Evolutionary conservation across 2,329 filamentous ascomycete genomes (phyloP), one percentile per base, ranked within the genome.

Genomic region (Fusarium sp.): DNA sequence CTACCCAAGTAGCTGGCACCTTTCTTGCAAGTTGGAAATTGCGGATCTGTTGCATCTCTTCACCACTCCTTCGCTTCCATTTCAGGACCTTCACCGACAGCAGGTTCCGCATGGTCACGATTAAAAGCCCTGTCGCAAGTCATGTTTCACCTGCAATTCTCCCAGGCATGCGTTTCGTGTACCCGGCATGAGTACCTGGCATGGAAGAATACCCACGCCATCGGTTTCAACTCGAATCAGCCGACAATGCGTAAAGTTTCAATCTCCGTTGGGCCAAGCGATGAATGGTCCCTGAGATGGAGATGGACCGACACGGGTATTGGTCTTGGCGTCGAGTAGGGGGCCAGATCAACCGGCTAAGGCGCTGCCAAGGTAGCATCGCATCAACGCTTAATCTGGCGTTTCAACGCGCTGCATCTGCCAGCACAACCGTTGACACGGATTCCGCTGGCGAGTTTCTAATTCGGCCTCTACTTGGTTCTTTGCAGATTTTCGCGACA

Each of bases 351-450:
- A 77, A 66, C 66, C 52, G 64, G 60, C 68, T 71, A 72, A 75
- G 71, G 66, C 66, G 72, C 66, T 72, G 75, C 71, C 69, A 77
- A 76, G 75, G 76, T 78, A 64, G 72, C 74, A 78, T 78, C 66
- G 70, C 77, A 77, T 73, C 64, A 70, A 76, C 60, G 72, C 70
- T 76, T 77, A 71, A 72, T 78, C 74, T 74, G 67, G 72, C 65
- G 64, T 78, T 68, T 71, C 69, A 65, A 62, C 37, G 64, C 65
- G 59, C 70, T 71, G 70, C 54, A 73, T 48, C 65, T 72, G 59
- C 54, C 68, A 64, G 62, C 37, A 14, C 45, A 67, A 52, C 52
- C 52, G 48, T 62, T 69, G 68, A 43, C 52, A 56, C 27, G 48
- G 23, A 56, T 39, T 52, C 39, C 25, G 25, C 37, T 14, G 45